These are phyloP conservation scores for Musa troglodytarum DNA, from an alignment of 176 grass and related monocot species.

Conservation along the genomic window DNA sequence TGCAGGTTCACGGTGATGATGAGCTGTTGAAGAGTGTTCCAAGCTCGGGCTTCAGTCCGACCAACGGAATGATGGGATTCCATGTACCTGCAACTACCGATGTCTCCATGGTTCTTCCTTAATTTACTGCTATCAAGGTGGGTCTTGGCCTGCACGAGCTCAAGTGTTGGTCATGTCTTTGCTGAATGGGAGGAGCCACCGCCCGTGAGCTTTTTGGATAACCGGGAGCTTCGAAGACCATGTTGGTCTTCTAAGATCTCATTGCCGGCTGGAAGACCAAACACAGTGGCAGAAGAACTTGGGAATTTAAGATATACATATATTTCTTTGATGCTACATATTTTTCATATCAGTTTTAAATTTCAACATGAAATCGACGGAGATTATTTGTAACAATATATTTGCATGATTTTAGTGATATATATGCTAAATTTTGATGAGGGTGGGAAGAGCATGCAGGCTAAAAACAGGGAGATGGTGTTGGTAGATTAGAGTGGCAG, in stretches of 20 bases:
- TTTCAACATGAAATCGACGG: slow-evolving; percentile 17
- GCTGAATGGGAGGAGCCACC: neutral
- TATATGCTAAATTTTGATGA: neutral
- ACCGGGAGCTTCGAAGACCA: neutral
- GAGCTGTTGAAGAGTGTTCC: neutral
- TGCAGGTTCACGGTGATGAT: neutral
- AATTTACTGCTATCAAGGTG: neutral
- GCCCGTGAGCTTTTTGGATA: neutral
- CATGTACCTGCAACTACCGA: neutral
- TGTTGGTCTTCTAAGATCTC: neutral
- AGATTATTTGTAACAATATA: neutral
- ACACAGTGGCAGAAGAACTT: neutral
- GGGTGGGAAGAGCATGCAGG: slow-evolving; percentile 12
- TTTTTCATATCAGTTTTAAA: too few relatives aligned
- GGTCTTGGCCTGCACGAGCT: too few relatives aligned
- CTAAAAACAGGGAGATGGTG: slow-evolving; percentile 89
- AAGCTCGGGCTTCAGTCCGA: neutral
- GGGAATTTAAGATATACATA: neutral
- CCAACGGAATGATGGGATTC: slow-evolving; percentile 5
- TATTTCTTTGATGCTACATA: too few relatives aligned
- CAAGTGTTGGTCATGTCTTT: neutral
- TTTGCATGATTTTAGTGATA: too few relatives aligned
- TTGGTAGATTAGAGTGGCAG: slow-evolving; percentile 67
- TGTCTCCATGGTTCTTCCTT: neutral
- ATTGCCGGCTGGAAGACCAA: neutral